These are phyloP conservation scores for Trametes cingulata DNA, from an alignment of 768 basidiomycete species.

Conservation along the genomic window DNA sequence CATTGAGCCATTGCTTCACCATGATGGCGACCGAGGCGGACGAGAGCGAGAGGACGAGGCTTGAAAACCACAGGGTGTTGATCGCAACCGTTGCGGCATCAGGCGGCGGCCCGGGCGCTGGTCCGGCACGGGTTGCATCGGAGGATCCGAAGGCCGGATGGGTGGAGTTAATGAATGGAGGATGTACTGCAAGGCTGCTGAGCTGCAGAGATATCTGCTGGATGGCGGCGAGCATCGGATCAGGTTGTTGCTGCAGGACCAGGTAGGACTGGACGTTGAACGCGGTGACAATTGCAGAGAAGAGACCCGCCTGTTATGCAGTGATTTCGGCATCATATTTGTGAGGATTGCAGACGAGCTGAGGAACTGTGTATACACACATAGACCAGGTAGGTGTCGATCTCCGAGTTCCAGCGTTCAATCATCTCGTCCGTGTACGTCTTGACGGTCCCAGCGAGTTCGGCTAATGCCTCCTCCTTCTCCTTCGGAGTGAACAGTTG, in stretches of 20 bases:
- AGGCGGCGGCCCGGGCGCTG: background rate
- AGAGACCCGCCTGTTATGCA: conserved; percentile 29
- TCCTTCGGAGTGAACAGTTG: background rate
- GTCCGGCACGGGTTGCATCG: background rate
- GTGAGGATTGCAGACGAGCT: background rate
- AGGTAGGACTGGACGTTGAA: conserved; percentile 26
- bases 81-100: conserved; percentile 1
- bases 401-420: background rate
- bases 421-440: background rate
- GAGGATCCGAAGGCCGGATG: background rate
- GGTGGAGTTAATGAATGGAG: conserved; percentile 15
- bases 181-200: conserved; percentile 7
- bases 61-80: conserved; percentile 29
- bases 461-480: background rate
- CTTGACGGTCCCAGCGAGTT: background rate
- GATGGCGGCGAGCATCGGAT: background rate
- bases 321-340: too few species aligned
- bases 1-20: conserved; percentile 32
- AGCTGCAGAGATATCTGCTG: conserved; percentile 13
- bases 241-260: conserved; percentile 16
- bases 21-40: conserved; percentile 29
- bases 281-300: conserved; percentile 28
- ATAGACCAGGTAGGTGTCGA: background rate
- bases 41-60: conserved; percentile 28
- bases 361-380: background rate